These are phyloP conservation scores for Neonectria ditissima DNA, from an alignment of 2,329 filamentous ascomycete species.

Conservation along the genomic window DNA sequence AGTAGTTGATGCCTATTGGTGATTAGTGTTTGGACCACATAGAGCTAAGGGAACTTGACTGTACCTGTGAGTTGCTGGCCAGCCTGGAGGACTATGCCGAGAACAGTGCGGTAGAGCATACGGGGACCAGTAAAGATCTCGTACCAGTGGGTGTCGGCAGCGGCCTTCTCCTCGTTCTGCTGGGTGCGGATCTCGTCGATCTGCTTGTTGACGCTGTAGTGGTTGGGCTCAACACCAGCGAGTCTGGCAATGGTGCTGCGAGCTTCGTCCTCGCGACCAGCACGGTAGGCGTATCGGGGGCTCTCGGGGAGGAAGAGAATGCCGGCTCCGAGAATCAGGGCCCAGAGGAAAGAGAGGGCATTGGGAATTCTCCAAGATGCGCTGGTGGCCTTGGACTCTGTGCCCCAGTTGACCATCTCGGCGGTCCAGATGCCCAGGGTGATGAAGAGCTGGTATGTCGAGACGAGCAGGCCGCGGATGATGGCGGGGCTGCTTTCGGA, in stretches of 20 bases:
- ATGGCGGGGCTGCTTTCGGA: constrained; percentile 73
- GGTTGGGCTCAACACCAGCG: constrained; percentile 55
- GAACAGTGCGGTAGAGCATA: constrained; percentile 72
- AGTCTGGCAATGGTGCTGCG: constrained; percentile 61
- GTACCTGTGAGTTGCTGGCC: constrained; percentile 75
- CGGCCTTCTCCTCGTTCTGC: constrained; percentile 58
- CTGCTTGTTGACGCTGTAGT: constrained; percentile 58
- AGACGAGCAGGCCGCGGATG: constrained; percentile 72
- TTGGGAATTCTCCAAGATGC: constrained; percentile 73
- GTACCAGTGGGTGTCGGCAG: constrained; percentile 61
- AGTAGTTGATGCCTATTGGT: constrained; percentile 57
- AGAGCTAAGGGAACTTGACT: neutral
- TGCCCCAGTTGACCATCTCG: constrained; percentile 72
- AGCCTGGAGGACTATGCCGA: constrained; percentile 72
- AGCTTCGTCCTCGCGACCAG: constrained; percentile 61
- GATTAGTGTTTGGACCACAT: neutral
- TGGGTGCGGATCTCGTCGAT: constrained; percentile 65
- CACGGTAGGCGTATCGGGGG: constrained; percentile 63
- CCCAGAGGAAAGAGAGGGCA: constrained; percentile 67
- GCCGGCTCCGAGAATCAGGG: constrained; percentile 61
- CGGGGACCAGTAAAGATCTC: constrained; percentile 76
- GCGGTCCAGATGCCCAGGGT: constrained; percentile 74
- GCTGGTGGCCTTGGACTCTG: constrained; percentile 58
- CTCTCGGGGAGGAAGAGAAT: constrained; percentile 67
- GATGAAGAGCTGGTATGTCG: constrained; percentile 76